Percentiles rank a stretch among this genome's conserved stretches.
Evolutionary conservation across 2,329 filamentous ascomycete genomes (phyloP).

Genomic region (Sphaerulina populicola): DNA sequence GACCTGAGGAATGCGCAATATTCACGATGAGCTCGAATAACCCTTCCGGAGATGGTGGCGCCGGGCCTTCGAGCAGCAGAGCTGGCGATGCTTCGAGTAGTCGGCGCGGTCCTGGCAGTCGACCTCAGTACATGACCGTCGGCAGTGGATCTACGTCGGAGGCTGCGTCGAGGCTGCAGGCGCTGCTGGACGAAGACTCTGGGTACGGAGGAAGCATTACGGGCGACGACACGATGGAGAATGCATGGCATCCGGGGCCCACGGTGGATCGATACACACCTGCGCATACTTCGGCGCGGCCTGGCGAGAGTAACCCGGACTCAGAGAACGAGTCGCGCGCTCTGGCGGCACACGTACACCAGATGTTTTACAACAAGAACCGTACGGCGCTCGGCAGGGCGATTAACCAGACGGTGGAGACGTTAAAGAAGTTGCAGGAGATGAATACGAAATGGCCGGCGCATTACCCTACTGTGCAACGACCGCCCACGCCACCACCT

Average conservation of each 20-base stretch:
- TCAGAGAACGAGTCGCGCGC: slow-evolving; percentile 57
- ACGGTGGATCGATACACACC: slow-evolving; percentile 52
- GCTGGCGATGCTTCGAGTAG: slow-evolving; percentile 19
- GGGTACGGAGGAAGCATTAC: slow-evolving; percentile 79
- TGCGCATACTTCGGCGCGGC: slow-evolving; percentile 45
- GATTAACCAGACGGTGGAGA: slow-evolving; percentile 78
- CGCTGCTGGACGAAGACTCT: slow-evolving; percentile 76
- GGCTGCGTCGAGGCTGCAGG: slow-evolving; percentile 70
- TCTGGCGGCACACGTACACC: slow-evolving; percentile 77
- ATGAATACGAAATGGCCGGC: slow-evolving; percentile 91
- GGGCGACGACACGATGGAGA: slow-evolving; percentile 50
- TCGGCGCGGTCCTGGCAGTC: slow-evolving; percentile 23
- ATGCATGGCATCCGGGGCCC: slow-evolving; percentile 49
- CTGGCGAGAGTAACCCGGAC: slow-evolving; percentile 42
- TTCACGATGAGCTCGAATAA: slow-evolving; percentile 30
- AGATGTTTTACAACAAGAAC: slow-evolving; percentile 92
- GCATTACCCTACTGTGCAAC: slow-evolving; percentile 80
- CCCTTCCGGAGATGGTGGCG: slow-evolving; percentile 25
- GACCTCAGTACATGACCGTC: slow-evolving; percentile 76
- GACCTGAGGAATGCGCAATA: slow-evolving; percentile 2
- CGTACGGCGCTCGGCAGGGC: slow-evolving; percentile 76
- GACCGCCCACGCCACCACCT: slow-evolving; percentile 41
- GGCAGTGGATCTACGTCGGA: slow-evolving; percentile 73
- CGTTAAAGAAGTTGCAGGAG: slow-evolving; percentile 71
- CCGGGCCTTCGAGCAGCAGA: slow-evolving; percentile 24